Conservation (phyloP, 148 eudicot species). For the Spergularia marina region DNA sequence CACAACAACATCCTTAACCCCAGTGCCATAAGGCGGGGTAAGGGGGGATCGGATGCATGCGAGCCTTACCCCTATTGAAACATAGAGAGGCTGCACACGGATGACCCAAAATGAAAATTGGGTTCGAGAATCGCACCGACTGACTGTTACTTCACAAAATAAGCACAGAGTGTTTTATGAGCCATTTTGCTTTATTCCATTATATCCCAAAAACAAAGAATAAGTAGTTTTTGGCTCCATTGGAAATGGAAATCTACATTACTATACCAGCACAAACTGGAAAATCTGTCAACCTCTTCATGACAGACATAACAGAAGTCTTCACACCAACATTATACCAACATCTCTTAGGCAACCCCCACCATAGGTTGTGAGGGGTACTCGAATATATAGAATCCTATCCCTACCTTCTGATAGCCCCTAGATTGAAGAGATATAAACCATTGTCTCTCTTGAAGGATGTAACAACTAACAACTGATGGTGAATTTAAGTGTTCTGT, state of each 20-base stretch:
- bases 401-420: not conserved
- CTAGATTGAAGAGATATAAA: not conserved
- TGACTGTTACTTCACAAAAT: too few relatives aligned
- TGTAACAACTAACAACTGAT: not conserved
- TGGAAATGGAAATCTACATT: not conserved
- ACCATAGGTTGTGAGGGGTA: not conserved
- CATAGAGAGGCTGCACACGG: too few relatives aligned
- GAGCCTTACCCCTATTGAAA: too few relatives aligned
- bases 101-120: too few relatives aligned
- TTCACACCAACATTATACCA: not conserved
- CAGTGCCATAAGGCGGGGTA: too few relatives aligned
- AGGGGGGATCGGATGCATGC: too few relatives aligned
- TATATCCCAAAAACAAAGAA: too few relatives aligned
- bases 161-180: too few relatives aligned
- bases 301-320: not conserved
- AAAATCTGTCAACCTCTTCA: not conserved
- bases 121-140: too few relatives aligned
- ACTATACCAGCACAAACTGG: not conserved
- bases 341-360: not conserved
- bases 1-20: too few relatives aligned
- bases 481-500: not conserved
- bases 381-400: constrained; percentile 1
- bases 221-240: too few relatives aligned
- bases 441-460: not conserved
- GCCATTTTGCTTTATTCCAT: too few relatives aligned